These are phyloP conservation scores for Alternaria gaisen DNA, from an alignment of 2,329 filamentous ascomycete genomes.

Conservation along the genomic window DNA sequence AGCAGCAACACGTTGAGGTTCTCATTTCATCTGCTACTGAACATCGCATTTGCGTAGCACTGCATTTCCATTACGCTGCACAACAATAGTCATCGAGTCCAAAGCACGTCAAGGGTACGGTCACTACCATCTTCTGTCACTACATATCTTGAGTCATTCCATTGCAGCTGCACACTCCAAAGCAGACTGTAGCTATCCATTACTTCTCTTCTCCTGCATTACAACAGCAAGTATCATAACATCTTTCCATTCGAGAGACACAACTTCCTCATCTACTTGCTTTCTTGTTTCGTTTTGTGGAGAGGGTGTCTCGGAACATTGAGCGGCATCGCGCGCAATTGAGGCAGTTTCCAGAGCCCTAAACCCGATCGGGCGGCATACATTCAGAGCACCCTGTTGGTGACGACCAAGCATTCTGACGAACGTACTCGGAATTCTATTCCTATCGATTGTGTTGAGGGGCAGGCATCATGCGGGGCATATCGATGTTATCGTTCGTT, in stretches of 20 bases:
- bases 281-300: not conserved
- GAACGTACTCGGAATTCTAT: slow-evolving; percentile 15
- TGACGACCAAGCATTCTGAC: slow-evolving; percentile 22
- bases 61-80: not conserved
- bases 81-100: not conserved
- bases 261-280: not conserved
- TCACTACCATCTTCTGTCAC: not conserved
- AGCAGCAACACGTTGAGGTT: not conserved
- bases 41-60: not conserved
- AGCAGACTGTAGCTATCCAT: not conserved
- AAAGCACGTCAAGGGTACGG: not conserved
- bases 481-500: slow-evolving; percentile 18
- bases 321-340: slow-evolving; percentile 34
- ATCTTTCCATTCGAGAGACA: not conserved
- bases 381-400: slow-evolving; percentile 45
- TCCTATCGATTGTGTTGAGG: slow-evolving; percentile 18
- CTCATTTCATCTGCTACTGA: not conserved
- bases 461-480: slow-evolving; percentile 37
- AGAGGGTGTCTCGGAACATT: not conserved
- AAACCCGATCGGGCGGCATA: slow-evolving; percentile 27
- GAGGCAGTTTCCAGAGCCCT: slow-evolving; percentile 40
- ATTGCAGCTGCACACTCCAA: not conserved
- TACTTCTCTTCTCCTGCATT: not conserved
- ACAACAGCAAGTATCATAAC: not conserved
- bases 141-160: not conserved